Conservation (phyloP, 148 eudicot genomes). For the Salicornia ramosissima region DNA sequence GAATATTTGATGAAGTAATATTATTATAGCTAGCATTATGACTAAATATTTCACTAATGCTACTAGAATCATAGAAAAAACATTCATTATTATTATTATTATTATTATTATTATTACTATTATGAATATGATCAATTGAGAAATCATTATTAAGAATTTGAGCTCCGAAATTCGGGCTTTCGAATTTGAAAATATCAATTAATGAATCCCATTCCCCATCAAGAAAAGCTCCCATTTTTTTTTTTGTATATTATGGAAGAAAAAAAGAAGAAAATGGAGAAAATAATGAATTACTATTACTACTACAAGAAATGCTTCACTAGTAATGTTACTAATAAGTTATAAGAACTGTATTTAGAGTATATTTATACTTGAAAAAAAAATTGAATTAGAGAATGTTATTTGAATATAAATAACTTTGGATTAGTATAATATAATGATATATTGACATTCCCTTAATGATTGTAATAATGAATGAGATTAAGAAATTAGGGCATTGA, state of each 20-base stretch:
- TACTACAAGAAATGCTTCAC: neutral
- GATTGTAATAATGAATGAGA: neutral
- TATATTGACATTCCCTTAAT: constrained; percentile 8
- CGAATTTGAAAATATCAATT: constrained; percentile 34
- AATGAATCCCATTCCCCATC: constrained; percentile 51
- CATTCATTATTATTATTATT: neutral
- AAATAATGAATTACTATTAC: neutral
- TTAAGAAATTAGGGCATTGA: constrained; percentile 11
- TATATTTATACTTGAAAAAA: neutral
- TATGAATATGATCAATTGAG: no score
- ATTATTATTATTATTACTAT: constrained; percentile 1
- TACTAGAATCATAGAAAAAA: neutral
- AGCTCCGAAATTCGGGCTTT: constrained; percentile 28
- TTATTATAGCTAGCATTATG: neutral
- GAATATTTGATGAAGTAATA: neutral
- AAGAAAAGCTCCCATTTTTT: constrained; percentile 27
- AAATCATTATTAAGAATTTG: constrained; percentile 24
- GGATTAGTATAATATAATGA: neutral
- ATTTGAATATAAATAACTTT: neutral
- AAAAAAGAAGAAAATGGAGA: neutral
- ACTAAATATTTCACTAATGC: neutral
- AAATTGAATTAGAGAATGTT: constrained; percentile 1
- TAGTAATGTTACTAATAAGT: neutral
- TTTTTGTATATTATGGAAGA: neutral
- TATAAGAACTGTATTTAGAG: neutral